Evolutionary conservation across 2,329 filamentous ascomycete species (phyloP).

Genomic region (Lachnellula hyalina): DNA sequence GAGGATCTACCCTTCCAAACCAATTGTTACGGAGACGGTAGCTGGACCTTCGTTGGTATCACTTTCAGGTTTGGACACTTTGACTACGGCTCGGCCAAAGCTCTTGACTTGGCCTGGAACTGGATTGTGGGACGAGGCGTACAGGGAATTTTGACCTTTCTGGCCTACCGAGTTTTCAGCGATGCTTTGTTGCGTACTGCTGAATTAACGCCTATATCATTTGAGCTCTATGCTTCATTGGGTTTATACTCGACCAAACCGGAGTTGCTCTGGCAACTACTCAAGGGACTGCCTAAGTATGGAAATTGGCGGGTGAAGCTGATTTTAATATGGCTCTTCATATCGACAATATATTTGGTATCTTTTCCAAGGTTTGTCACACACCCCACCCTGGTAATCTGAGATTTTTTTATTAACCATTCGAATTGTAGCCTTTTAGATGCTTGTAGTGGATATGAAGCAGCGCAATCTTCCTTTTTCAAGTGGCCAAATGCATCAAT

Average conservation of each 20-base stretch:
- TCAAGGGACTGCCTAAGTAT: slow-evolving; percentile 3
- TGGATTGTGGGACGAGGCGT: slow-evolving; percentile 13
- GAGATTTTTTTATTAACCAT: neutral
- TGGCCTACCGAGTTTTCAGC: slow-evolving; percentile 13
- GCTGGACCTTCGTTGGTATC: slow-evolving; percentile 11
- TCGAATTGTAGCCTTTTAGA: slow-evolving; percentile 8
- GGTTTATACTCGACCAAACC: slow-evolving; percentile 8
- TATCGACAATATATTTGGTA: slow-evolving; percentile 11
- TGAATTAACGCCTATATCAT: slow-evolving; percentile 9
- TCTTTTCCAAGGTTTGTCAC: slow-evolving; percentile 1
- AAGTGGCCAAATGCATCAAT: slow-evolving; percentile 6
- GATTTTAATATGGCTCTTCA: slow-evolving; percentile 11
- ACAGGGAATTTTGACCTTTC: slow-evolving; percentile 7
- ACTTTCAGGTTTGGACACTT: slow-evolving; percentile 8
- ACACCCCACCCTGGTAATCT: neutral
- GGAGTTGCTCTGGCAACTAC: slow-evolving; percentile 6
- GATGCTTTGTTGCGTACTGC: slow-evolving; percentile 10
- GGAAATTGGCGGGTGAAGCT: slow-evolving; percentile 11
- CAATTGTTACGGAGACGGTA: slow-evolving; percentile 3
- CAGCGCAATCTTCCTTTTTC: slow-evolving; percentile 4
- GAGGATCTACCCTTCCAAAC: neutral
- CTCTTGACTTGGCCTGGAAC: slow-evolving; percentile 16
- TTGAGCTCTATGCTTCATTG: slow-evolving; percentile 12
- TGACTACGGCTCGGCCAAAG: slow-evolving; percentile 11
- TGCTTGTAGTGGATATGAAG: slow-evolving; percentile 13